Conservation (phyloP, 306 rosid species). For the Psophocarpus tetragonolobus region DNA sequence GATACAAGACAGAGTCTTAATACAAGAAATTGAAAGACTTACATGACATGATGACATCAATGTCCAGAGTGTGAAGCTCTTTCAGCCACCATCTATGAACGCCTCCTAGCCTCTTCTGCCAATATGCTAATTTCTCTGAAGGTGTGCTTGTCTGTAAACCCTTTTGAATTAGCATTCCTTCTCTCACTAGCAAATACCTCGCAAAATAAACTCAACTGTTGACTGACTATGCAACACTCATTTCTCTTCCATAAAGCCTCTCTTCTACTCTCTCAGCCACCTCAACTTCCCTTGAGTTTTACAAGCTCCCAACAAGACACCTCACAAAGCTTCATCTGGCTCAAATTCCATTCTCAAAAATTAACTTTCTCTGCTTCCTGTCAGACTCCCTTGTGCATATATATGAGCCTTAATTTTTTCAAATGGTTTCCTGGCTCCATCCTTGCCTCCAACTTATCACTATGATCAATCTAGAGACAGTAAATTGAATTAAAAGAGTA, state of each 20-base stretch:
- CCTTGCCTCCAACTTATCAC: too few species aligned
- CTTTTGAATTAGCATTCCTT: conserved; percentile 33
- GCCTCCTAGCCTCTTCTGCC: conserved; percentile 76
- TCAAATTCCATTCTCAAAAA: conserved; percentile 54
- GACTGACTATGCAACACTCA: conserved; percentile 10
- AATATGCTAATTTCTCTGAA: conserved; percentile 61
- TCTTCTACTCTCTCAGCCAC: conserved; percentile 60
- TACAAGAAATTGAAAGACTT: conserved; percentile 2
- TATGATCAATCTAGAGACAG: too few species aligned
- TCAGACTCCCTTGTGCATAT: too few species aligned
- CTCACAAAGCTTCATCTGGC: conserved; percentile 61
- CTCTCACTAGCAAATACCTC: neutral
- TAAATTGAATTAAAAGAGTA: too few species aligned
- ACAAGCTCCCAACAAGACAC: conserved; percentile 63
- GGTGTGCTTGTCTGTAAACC: conserved; percentile 45
- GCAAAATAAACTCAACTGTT: conserved; percentile 13
- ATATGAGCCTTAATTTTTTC: too few species aligned
- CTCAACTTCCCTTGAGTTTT: conserved; percentile 62
- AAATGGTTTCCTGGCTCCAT: too few species aligned
- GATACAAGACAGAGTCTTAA: neutral
- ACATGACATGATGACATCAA: conserved; percentile 47
- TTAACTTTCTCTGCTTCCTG: conserved; percentile 68
- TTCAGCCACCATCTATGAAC: conserved; percentile 76
- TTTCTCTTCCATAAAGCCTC: conserved; percentile 39
- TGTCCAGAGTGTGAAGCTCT: conserved; percentile 76